These are phyloP conservation scores for Pharus latifolius DNA, from an alignment of 176 grass and related monocot species.

Conservation along the genomic window DNA sequence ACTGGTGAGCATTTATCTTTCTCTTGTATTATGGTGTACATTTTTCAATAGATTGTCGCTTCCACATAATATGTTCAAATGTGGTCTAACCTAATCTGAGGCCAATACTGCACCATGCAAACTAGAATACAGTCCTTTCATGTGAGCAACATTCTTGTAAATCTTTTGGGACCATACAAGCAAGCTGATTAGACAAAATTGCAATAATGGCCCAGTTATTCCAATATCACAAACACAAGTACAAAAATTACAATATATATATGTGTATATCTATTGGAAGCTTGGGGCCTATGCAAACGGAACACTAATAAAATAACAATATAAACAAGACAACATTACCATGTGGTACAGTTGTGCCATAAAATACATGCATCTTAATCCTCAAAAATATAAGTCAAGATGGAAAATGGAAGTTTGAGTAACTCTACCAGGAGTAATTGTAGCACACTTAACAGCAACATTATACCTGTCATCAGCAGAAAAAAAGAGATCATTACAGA, in stretches of 20 bases:
- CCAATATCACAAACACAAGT: background rate
- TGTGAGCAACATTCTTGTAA: background rate
- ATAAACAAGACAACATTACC: too few species aligned
- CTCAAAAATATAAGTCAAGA: background rate
- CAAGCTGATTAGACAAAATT: background rate
- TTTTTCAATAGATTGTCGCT: background rate
- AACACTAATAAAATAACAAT: background rate
- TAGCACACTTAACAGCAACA: conserved; percentile 95
- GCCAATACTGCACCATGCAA: background rate
- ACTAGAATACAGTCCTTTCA: background rate
- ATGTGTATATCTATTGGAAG: background rate
- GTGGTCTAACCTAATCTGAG: background rate
- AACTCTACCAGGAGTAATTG: conserved; percentile 83
- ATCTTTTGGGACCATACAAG: background rate
- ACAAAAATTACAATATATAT: background rate
- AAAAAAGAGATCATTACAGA: background rate
- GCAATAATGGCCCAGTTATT: background rate
- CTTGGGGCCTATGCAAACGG: background rate
- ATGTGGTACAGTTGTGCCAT: background rate
- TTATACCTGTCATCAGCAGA: conserved; percentile 58
- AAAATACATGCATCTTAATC: background rate
- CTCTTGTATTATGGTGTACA: background rate
- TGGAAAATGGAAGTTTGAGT: background rate
- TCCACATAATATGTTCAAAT: background rate
- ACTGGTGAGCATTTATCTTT: background rate